phyloP scores from a whole-genome alignment of 495 filamentous ascomycete genomes.

The Xylaria sp. region DNA sequence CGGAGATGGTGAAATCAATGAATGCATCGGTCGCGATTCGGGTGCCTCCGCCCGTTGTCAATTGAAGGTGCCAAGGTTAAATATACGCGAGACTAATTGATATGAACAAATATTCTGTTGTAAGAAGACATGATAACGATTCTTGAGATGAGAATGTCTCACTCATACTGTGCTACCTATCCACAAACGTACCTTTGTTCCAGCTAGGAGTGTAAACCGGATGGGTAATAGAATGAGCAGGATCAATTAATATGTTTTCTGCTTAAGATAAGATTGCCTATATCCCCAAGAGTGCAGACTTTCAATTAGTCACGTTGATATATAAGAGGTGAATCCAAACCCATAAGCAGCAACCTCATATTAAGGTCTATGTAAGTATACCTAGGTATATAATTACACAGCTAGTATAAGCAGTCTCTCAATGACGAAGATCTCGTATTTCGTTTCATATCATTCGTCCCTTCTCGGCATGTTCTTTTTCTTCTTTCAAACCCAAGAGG shows the following conservation, averaged over 20 bases:
- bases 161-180: background rate
- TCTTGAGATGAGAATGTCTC: background rate
- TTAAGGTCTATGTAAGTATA: background rate
- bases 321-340: background rate
- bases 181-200: background rate
- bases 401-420: background rate
- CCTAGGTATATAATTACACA: background rate
- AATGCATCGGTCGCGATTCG: slow-evolving; percentile 2
- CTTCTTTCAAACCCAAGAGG: background rate
- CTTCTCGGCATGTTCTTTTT: background rate
- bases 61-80: background rate
- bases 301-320: background rate
- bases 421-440: background rate
- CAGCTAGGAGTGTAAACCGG: no score
- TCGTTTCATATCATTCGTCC: background rate
- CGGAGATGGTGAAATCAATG: background rate
- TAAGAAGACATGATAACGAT: background rate
- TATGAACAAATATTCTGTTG: background rate
- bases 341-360: background rate
- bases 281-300: background rate
- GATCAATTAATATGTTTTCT: background rate
- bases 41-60: slow-evolving; percentile 10
- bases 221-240: background rate
- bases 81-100: background rate
- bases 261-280: background rate